These are phyloP conservation scores for Vararia minispora DNA, from an alignment of 768 basidiomycete genomes.

Conservation along the genomic window DNA sequence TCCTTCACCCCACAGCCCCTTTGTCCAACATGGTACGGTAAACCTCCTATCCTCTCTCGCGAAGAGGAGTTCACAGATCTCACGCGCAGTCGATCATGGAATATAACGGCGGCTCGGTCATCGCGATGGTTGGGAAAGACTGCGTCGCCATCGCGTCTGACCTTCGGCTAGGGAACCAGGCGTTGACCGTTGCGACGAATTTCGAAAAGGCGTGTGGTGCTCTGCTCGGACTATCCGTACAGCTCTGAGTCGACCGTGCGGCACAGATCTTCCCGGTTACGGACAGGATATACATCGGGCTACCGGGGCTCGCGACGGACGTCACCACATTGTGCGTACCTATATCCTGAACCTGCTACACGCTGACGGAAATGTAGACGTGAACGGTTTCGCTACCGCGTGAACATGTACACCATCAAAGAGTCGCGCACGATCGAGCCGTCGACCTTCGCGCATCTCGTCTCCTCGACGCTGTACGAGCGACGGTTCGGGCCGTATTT, in stretches of 20 bases:
- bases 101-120: constrained; percentile 93
- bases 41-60: too few species aligned
- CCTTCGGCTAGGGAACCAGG: constrained; percentile 80
- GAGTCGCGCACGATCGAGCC: constrained; percentile 96
- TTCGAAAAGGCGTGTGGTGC: constrained; percentile 73
- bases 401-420: constrained; percentile 99
- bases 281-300: constrained; percentile 83
- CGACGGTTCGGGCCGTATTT: constrained; percentile 94
- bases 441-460: constrained; percentile 90
- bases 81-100: constrained; percentile 84
- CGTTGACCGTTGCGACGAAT: constrained; percentile 78
- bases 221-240: not conserved
- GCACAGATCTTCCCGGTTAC: constrained; percentile 88
- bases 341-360: not conserved
- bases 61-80: too few species aligned
- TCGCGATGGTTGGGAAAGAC: constrained; percentile 98
- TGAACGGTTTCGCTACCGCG: constrained; percentile 84
- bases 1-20: too few species aligned
- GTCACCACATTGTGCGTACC: constrained; percentile 73
- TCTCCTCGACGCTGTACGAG: constrained; percentile 93
- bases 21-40: too few species aligned
- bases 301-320: constrained; percentile 90
- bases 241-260: too few species aligned
- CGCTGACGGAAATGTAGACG: constrained; percentile 34
- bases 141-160: constrained; percentile 99